Percentiles rank a stretch among this genome's conserved stretches.
phyloP scores from a whole-genome alignment of 192 early-diverging fungal species.

The Coemansia sp. region DNA sequence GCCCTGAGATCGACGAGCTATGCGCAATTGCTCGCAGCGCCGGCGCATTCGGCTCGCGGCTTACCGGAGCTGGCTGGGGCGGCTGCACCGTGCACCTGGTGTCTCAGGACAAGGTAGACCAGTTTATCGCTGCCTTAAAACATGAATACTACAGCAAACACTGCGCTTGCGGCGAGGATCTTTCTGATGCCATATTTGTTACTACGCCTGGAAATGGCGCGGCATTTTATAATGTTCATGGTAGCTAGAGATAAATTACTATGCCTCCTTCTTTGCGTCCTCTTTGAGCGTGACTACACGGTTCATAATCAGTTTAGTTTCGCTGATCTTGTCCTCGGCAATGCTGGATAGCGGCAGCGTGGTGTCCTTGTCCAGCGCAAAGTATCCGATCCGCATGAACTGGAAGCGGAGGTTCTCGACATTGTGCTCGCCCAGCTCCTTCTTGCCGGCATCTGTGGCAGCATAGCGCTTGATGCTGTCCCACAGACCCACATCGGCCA shows the following conservation, averaged over 20 bases:
- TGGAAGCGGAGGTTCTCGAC: slow-evolving; percentile 91
- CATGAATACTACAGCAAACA: slow-evolving; percentile 63
- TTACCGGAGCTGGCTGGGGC: slow-evolving; percentile 95
- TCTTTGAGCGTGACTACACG: slow-evolving; percentile 71
- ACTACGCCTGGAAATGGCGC: slow-evolving; percentile 29
- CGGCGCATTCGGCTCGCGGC: slow-evolving; percentile 77
- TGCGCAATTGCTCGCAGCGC: slow-evolving; percentile 58
- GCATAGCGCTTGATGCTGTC: slow-evolving; percentile 59
- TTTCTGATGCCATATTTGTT: slow-evolving; percentile 57
- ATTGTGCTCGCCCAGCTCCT: slow-evolving; percentile 56
- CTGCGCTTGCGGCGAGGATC: slow-evolving; percentile 44
- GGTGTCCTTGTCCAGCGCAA: slow-evolving; percentile 92
- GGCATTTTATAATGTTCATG: slow-evolving; percentile 8
- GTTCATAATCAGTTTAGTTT: slow-evolving; percentile 62
- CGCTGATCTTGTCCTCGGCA: slow-evolving; percentile 58
- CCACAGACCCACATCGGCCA: slow-evolving; percentile 83
- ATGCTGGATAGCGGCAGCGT: slow-evolving; percentile 59
- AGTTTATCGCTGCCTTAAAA: slow-evolving; percentile 63
- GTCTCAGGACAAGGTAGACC: slow-evolving; percentile 56
- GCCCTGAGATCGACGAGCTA: slow-evolving; percentile 80
- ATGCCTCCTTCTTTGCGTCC: slow-evolving; percentile 59
- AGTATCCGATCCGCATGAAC: slow-evolving; percentile 96
- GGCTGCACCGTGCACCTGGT: slow-evolving; percentile 84
- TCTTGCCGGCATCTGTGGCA: slow-evolving; percentile 37
- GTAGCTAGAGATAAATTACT: background rate